These are phyloP conservation scores for Boeremia exigua DNA, from an alignment of 2,329 filamentous ascomycete species.

Conservation along the genomic window DNA sequence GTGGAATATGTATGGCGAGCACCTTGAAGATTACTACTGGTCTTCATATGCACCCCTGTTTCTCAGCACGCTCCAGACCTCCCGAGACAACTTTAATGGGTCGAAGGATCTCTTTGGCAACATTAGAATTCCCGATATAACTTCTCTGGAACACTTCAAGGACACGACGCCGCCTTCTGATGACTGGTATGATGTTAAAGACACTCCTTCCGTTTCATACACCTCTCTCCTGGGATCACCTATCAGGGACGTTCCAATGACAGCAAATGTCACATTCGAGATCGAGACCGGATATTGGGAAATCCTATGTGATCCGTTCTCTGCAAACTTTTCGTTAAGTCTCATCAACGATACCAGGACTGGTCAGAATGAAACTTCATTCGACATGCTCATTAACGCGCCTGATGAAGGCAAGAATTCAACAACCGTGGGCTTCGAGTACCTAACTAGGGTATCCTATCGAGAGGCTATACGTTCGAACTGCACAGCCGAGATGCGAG, in stretches of 20 bases:
- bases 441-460: not conserved
- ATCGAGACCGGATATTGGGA: conserved; percentile 2
- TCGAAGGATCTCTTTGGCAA: conserved; percentile 2
- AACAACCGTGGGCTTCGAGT: not conserved
- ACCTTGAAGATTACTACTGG: not conserved
- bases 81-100: not conserved
- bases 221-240: not conserved
- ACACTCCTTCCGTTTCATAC: not conserved
- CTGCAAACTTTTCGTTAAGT: not conserved
- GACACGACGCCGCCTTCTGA: not conserved
- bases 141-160: not conserved
- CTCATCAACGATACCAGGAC: not conserved
- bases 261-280: not conserved
- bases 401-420: not conserved
- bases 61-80: not conserved
- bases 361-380: not conserved
- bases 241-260: not conserved
- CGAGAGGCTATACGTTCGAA: not conserved
- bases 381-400: not conserved
- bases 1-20: not conserved
- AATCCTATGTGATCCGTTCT: not conserved
- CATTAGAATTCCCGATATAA: conserved; percentile 1
- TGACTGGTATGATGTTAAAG: not conserved
- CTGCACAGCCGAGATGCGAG: not conserved
- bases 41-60: not conserved